A percentile compares a stretch with the other conserved stretches of the same genome.
Evolutionary conservation across 2,329 filamentous ascomycete genomes (phyloP).

Genomic region (Penicillium freii): DNA sequence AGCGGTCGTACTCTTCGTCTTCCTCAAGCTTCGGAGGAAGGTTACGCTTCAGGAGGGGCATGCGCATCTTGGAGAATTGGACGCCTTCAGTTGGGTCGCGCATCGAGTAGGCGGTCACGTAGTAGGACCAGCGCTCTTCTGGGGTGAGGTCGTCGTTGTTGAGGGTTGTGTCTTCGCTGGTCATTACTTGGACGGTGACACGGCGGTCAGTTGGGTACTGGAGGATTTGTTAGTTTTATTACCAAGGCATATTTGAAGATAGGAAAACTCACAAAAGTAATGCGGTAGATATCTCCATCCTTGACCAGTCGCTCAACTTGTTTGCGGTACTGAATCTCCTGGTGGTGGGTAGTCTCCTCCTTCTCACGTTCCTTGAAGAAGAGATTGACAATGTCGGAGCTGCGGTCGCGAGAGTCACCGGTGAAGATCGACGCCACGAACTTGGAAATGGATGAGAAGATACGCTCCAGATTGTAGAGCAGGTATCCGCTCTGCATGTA

Average conservation of each 20-base stretch:
- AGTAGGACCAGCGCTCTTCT: conserved; percentile 81
- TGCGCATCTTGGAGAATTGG: conserved; percentile 61
- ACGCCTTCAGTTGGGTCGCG: conserved; percentile 85
- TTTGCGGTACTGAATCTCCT: conserved; percentile 85
- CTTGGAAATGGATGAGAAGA: conserved; percentile 76
- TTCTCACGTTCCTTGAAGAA: conserved; percentile 79
- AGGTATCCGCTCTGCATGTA: conserved; percentile 91
- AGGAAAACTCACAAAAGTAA: conserved; percentile 80
- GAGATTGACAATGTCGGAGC: conserved; percentile 80
- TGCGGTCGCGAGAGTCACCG: conserved; percentile 88
- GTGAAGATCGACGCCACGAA: conserved; percentile 81
- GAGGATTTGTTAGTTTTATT: conserved; percentile 26
- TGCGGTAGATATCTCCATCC: conserved; percentile 85
- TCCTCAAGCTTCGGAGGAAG: conserved; percentile 62
- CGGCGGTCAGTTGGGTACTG: conserved; percentile 66
- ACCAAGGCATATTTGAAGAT: not conserved
- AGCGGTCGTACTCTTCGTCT: conserved; percentile 61
- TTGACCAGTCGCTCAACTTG: conserved; percentile 90
- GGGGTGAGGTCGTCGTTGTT: conserved; percentile 67
- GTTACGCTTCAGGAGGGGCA: conserved; percentile 69
- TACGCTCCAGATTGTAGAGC: conserved; percentile 86
- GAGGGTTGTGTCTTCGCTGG: conserved; percentile 76
- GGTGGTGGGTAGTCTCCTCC: conserved; percentile 83
- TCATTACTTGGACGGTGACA: conserved; percentile 77
- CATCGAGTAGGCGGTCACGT: conserved; percentile 87